These are phyloP conservation scores for Penicillium vulpinum DNA, from an alignment of 2,329 filamentous ascomycete genomes.

Conservation along the genomic window DNA sequence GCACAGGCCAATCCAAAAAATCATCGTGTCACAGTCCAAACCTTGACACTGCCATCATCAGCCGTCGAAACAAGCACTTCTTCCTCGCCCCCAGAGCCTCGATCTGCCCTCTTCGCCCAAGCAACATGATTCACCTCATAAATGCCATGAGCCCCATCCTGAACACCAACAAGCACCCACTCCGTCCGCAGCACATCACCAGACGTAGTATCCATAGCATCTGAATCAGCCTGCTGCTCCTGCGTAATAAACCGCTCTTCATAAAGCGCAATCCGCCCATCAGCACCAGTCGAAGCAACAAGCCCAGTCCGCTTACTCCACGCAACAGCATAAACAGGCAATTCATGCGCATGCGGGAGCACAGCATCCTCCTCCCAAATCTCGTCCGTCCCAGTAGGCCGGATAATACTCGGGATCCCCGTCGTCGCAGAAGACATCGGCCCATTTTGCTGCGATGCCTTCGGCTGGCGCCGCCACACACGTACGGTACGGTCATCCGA, in stretches of 20 bases:
- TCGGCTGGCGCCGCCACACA: slow-evolving; percentile 70
- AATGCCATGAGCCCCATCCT: slow-evolving; percentile 78
- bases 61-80: slow-evolving; percentile 87
- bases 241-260: slow-evolving; percentile 55
- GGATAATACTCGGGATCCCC: slow-evolving; percentile 86
- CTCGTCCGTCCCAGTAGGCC: slow-evolving; percentile 69
- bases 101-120: slow-evolving; percentile 80
- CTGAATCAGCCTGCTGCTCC: slow-evolving; percentile 10
- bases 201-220: slow-evolving; percentile 31
- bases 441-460: slow-evolving; percentile 39
- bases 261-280: slow-evolving; percentile 79
- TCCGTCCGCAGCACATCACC: slow-evolving; percentile 45
- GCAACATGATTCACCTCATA: slow-evolving; percentile 92
- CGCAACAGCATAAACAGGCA: slow-evolving; percentile 78
- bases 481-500: slow-evolving; percentile 80
- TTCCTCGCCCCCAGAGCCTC: slow-evolving; percentile 50
- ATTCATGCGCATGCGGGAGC: slow-evolving; percentile 73
- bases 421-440: slow-evolving; percentile 41
- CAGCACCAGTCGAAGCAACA: slow-evolving; percentile 85
- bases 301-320: slow-evolving; percentile 80
- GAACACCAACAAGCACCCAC: slow-evolving; percentile 71
- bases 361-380: slow-evolving; percentile 76
- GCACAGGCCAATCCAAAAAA: background rate
- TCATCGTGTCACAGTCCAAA: slow-evolving; percentile 64
- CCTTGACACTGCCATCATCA: slow-evolving; percentile 83